Evolutionary conservation across 2,329 filamentous ascomycete species (phyloP).

Genomic region (Colletotrichum lindemuthianum): DNA sequence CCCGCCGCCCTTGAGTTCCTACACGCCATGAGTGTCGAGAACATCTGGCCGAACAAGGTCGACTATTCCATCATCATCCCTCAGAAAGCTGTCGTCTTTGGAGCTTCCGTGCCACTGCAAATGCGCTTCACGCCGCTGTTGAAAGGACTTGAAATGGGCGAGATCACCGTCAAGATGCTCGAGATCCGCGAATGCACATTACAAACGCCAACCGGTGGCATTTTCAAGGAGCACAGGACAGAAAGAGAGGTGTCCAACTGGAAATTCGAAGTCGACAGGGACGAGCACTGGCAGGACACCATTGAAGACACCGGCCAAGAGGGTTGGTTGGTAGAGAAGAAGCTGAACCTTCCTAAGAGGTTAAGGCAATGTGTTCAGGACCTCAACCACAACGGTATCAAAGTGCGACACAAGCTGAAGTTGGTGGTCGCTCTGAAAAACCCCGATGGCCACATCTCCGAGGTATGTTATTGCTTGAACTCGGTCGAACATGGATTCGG

Average conservation of each 20-base stretch:
- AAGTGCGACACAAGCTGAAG: slow-evolving; percentile 91
- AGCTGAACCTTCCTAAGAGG: slow-evolving; percentile 79
- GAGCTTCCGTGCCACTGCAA: slow-evolving; percentile 84
- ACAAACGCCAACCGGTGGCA: slow-evolving; percentile 56
- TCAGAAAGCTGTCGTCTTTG: slow-evolving; percentile 93
- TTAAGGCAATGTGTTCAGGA: slow-evolving; percentile 89
- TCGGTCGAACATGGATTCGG: background rate
- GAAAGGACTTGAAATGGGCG: slow-evolving; percentile 88
- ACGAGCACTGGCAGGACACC: slow-evolving; percentile 75
- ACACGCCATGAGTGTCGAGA: slow-evolving; percentile 94
- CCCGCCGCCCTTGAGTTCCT: slow-evolving; percentile 80
- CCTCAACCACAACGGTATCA: slow-evolving; percentile 88
- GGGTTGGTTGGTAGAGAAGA: slow-evolving; percentile 70
- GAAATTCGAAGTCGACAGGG: slow-evolving; percentile 63
- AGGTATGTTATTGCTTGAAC: slow-evolving; percentile 62
- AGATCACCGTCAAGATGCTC: slow-evolving; percentile 81
- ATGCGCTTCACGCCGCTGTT: slow-evolving; percentile 89
- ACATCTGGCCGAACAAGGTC: slow-evolving; percentile 97
- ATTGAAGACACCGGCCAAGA: slow-evolving; percentile 75
- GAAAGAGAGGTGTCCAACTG: slow-evolving; percentile 72
- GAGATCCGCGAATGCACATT: slow-evolving; percentile 78
- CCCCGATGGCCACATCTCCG: slow-evolving; percentile 92
- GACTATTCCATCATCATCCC: slow-evolving; percentile 95
- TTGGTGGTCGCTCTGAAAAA: slow-evolving; percentile 92
- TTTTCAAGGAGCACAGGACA: slow-evolving; percentile 67